phyloP scores from a whole-genome alignment of 805 yeast species.

The Candida dajiaensis region DNA sequence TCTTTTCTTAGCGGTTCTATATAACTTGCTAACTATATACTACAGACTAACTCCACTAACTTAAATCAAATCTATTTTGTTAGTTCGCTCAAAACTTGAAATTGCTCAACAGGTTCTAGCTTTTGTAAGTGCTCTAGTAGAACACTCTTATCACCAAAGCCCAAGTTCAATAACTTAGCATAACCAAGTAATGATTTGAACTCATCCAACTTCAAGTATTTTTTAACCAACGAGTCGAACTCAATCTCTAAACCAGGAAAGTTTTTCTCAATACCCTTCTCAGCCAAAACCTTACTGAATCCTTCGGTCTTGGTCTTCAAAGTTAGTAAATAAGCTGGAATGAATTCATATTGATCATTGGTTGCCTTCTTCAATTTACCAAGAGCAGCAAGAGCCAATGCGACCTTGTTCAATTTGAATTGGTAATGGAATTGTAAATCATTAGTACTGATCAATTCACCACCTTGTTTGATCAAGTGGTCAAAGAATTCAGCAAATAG shows the following conservation, averaged over 20 bases:
- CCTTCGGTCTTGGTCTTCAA: constrained; percentile 19
- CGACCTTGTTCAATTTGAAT: constrained; percentile 20
- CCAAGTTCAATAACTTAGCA: constrained; percentile 11
- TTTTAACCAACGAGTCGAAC: constrained; percentile 8
- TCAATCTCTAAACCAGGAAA: constrained; percentile 14
- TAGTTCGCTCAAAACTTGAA: constrained; percentile 5
- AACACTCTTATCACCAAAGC: constrained; percentile 10
- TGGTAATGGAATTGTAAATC: constrained; percentile 21
- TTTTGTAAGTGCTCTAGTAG: constrained; percentile 8
- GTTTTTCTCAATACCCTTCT: constrained; percentile 21
- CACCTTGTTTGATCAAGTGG: constrained; percentile 36
- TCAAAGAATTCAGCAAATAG: constrained; percentile 39
- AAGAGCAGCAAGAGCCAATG: constrained; percentile 17
- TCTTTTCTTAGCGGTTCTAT: no score
- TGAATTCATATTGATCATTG: constrained; percentile 12
- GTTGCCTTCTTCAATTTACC: constrained; percentile 18
- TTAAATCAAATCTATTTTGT: neutral
- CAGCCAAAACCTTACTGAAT: constrained; percentile 19
- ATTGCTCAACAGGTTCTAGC: constrained; percentile 19
- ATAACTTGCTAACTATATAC: no score
- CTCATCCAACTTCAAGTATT: constrained; percentile 7
- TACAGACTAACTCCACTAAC: no score
- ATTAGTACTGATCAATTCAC: constrained; percentile 29
- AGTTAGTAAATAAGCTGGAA: constrained; percentile 15
- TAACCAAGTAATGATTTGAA: constrained; percentile 13